Evolutionary conservation across 169 alveolate species (phyloP).

Genomic region (Plasmodium sp.): DNA sequence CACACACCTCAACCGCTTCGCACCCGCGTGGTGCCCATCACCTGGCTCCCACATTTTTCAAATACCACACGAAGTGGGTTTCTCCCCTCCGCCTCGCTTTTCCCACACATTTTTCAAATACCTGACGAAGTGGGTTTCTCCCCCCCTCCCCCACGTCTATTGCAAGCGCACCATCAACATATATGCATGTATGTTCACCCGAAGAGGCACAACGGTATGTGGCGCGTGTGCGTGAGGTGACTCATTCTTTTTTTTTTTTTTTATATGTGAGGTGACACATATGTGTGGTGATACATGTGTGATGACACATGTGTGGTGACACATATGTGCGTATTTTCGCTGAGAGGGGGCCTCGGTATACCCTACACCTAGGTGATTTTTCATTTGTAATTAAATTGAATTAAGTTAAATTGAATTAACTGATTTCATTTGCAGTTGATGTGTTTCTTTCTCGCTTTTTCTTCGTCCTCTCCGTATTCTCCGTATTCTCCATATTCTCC

Average conservation of each 20-base stretch:
- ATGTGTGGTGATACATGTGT: not conserved
- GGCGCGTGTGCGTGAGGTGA: not conserved
- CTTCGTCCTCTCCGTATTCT: not conserved
- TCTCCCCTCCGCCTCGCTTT: not conserved
- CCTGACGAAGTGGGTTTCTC: not conserved
- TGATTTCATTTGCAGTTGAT: not conserved
- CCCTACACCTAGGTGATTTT: not conserved
- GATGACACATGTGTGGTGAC: not conserved
- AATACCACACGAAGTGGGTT: not conserved
- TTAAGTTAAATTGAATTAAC: not conserved
- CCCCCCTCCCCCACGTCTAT: not conserved
- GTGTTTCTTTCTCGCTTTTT: not conserved
- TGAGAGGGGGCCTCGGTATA: not conserved
- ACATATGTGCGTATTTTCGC: not conserved
- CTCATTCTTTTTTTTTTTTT: not conserved
- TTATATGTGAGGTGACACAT: not conserved
- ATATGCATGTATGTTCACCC: not conserved
- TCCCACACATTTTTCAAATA: not conserved
- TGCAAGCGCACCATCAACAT: not conserved
- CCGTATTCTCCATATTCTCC: no score
- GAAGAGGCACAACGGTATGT: not conserved
- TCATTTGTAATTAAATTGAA: not conserved
- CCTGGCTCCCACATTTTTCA: not conserved
- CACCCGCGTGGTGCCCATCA: not conserved
- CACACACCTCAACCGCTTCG: not conserved